Percentiles rank a stretch among this genome's conserved stretches.
These are phyloP conservation scores for Chlorella sp. DNA, from an alignment of 139 green algal species.

Conservation along the genomic window DNA sequence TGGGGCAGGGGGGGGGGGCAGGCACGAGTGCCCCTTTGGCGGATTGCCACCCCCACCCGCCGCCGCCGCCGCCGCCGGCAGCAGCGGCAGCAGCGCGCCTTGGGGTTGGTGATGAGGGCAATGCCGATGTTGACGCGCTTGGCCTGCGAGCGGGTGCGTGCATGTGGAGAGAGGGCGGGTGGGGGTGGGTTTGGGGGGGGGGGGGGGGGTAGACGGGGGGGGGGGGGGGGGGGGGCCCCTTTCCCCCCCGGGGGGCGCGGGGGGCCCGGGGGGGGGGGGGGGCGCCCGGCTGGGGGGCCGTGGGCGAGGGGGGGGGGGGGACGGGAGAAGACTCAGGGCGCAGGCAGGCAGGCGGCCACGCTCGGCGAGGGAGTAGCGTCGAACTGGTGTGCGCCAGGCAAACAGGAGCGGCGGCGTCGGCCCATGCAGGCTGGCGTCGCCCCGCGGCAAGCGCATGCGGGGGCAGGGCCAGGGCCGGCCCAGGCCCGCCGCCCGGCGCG, in stretches of 20 bases:
- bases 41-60: neutral
- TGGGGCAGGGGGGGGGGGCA: neutral
- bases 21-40: neutral
- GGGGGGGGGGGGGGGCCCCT: too few relatives aligned
- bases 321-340: neutral
- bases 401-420: neutral
- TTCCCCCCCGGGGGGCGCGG: too few relatives aligned
- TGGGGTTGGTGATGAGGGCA: constrained; percentile 60
- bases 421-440: neutral
- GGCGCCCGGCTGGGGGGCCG: too few relatives aligned
- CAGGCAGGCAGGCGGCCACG: neutral
- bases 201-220: too few relatives aligned
- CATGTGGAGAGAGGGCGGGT: too few relatives aligned
- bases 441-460: neutral
- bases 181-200: too few relatives aligned
- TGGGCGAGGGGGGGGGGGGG: neutral
- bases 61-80: constrained; percentile 22
- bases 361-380: neutral
- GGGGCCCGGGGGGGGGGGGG: too few relatives aligned
- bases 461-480: neutral
- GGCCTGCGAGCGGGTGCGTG: too few relatives aligned
- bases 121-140: constrained; percentile 40
- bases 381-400: neutral
- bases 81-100: constrained; percentile 67
- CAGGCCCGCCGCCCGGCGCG: neutral